Conservation (phyloP, 352 stramenopile species). For the Blastocystis hominis region DNA sequence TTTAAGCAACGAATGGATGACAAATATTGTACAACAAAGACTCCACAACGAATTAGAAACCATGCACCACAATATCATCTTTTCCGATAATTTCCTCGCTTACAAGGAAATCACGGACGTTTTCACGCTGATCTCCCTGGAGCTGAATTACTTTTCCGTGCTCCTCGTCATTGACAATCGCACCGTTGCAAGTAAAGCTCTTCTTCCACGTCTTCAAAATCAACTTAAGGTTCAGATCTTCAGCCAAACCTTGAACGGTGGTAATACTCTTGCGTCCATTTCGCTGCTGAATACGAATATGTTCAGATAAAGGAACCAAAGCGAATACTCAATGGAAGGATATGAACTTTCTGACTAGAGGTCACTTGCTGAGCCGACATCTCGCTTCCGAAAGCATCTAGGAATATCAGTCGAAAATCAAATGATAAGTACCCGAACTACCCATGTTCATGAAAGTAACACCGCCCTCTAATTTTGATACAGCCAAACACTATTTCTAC, state of each 20-base stretch:
- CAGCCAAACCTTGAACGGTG: slow-evolving; percentile 88
- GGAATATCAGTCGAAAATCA: not conserved
- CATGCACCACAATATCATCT: slow-evolving; percentile 86
- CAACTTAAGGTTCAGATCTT: slow-evolving; percentile 94
- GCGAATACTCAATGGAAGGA: not conserved
- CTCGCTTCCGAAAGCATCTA: slow-evolving; percentile 25
- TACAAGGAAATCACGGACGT: slow-evolving; percentile 95
- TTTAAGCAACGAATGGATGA: not conserved
- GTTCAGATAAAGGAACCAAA: slow-evolving; percentile 65
- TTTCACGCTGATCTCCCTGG: slow-evolving; percentile 93
- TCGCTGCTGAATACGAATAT: slow-evolving; percentile 97
- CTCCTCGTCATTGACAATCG: slow-evolving; percentile 93
- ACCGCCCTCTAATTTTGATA: not conserved
- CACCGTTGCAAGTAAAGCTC: slow-evolving; percentile 99
- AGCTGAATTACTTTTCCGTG: slow-evolving; percentile 96
- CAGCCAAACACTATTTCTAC: not conserved
- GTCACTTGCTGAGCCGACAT: slow-evolving; percentile 19
- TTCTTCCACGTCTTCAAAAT: slow-evolving; percentile 99
- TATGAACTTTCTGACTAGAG: slow-evolving; percentile 26
- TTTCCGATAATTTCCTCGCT: slow-evolving; percentile 93
- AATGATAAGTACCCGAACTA: not conserved
- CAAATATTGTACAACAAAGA: not conserved
- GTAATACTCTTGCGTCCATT: slow-evolving; percentile 99
- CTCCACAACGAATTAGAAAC: slow-evolving; percentile 78
- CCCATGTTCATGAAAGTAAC: slow-evolving; percentile 43